Evolutionary conservation across 257 asterid species (phyloP), one percentile per base, ranked within the genome.

Genomic region (Echium plantagineum): DNA sequence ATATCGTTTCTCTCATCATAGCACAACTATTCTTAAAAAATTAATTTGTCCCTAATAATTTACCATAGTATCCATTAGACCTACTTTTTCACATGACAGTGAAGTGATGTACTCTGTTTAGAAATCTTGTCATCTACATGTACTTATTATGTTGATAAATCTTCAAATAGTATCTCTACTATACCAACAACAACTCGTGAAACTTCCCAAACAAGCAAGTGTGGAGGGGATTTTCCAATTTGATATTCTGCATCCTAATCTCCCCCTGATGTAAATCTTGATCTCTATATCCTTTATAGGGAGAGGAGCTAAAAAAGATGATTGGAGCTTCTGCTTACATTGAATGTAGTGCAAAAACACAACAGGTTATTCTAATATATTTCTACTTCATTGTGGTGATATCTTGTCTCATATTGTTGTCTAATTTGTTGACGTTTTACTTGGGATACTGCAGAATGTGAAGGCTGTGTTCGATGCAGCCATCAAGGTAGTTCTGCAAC

Each of bases 321-420:
- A 87, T 84, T 69, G 90, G 94, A 20, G 96, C 94, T 42, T 65
- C 82, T 54, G 81, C 90, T 51, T 90, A 85, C 71, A 68, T 90
- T 22, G 97, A 90, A 72, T 90, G 97, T 38, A 86, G 95, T 70
- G 84, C 95, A 4, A 87, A 84, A 75, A 75, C 94, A 6, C 94
- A 84, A 65, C 94, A 84, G 94, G 95, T 81, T 18, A 61, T n/a
- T 52, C 38, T 35, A 21, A 47, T 21, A 54, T 9, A 21, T 53
- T 32, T 55, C 4, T 60, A 28, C 16, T 13, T 31, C 42, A 26
- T 58, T 56, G 0, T 17, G 15, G 20, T 55, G 12, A 55, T 8
- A 56, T 17, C 16, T 21, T 4, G 15, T 15, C 38, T 15, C 38
- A 24, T 42, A 13, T 61, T 8, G n/a, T 24, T 38, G 58, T 16